Percentiles rank a stretch among this genome's conserved stretches.
Conservation (phyloP, 1,139 yeast genomes). For the Yamadazyma songkhlaensis region DNA sequence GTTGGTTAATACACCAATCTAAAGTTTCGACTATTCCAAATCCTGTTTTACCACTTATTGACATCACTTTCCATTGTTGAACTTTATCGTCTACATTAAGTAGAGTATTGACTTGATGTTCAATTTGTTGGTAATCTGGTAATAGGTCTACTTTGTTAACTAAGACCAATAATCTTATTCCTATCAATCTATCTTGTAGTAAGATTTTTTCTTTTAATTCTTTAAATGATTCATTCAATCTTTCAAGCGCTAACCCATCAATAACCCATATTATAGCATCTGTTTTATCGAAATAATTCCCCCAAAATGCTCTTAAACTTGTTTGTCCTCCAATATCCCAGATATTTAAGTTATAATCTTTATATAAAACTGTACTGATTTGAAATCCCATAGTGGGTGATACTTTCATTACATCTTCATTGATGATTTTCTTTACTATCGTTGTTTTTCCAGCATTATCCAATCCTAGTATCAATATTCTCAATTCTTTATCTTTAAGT, state of each 20-base stretch:
- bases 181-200: conserved; percentile 65
- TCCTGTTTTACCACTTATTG: conserved; percentile 62
- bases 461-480: conserved; percentile 77
- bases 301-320: conserved; percentile 80
- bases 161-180: conserved; percentile 56
- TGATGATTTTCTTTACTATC: conserved; percentile 61
- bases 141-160: conserved; percentile 55
- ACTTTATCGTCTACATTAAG: conserved; percentile 24
- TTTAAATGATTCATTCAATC: conserved; percentile 60
- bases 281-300: conserved; percentile 84
- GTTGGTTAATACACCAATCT: conserved; percentile 19
- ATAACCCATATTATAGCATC: conserved; percentile 92
- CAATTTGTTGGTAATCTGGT: neutral
- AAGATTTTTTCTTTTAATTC: conserved; percentile 63
- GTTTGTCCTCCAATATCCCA: conserved; percentile 94
- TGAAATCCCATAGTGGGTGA: conserved; percentile 57
- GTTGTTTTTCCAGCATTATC: conserved; percentile 91
- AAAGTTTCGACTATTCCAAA: conserved; percentile 7
- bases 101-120: conserved; percentile 16
- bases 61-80: conserved; percentile 35
- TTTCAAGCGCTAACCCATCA: conserved; percentile 60
- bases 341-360: conserved; percentile 38
- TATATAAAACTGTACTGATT: conserved; percentile 36
- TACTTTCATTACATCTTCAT: conserved; percentile 38
- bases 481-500: conserved; percentile 70